Base-by-base conservation (phyloP, 208 protist genomes). In the Trypanosoma scelopori region DNA sequence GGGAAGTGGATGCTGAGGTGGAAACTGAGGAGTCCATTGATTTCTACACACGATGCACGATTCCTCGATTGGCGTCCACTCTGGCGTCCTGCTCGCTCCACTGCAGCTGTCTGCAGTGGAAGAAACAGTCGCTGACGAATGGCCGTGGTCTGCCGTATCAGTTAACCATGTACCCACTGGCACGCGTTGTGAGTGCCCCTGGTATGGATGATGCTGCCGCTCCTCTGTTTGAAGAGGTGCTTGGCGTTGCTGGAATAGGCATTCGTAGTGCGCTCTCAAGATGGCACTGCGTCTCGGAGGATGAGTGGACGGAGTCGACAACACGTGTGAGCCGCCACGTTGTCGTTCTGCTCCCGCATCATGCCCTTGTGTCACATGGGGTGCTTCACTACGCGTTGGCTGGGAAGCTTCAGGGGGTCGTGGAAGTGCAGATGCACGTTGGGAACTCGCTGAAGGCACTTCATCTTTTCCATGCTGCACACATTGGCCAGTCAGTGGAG, bases 271-370 rank as follows among this genome's bases (percentile, higher is more conserved):
- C 53, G 16, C n/a, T 55, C 22, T 5, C 25, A 16, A 42, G 23
- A 11, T 74, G 68, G 68, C 37, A 45, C 3, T 65, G 59, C 32
- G 46, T 67, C 18, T 45, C 45, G 1, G 32, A 58, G 22, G 52
- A 55, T 3, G 59, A 62, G 32, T 55, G 50, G n/a, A 49, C 52
- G 22, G 57, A 60, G 13, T 55, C 48, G 5, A 9, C 25, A 18
- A 62, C 56, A 49, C 45, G 51, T 49, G 37, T 67, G 30, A 59
- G 52, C 25, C 42, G 52, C 18, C 50, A 62, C 39, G 68, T 67
- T 27, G 30, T 74, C 35, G 5, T 74, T 55, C 51, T 74, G n/a
- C 59, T 74, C 41, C 68, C 68, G 28, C 59, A 74, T 47, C 9
- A 0, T 39, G 48, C 59, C 43, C 20, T 16, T 46, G 20, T 74